A percentile compares a stretch with the other conserved stretches of the same genome.
Conservation (phyloP, 345 rosid genomes). For the Pelargonium nanum region DNA sequence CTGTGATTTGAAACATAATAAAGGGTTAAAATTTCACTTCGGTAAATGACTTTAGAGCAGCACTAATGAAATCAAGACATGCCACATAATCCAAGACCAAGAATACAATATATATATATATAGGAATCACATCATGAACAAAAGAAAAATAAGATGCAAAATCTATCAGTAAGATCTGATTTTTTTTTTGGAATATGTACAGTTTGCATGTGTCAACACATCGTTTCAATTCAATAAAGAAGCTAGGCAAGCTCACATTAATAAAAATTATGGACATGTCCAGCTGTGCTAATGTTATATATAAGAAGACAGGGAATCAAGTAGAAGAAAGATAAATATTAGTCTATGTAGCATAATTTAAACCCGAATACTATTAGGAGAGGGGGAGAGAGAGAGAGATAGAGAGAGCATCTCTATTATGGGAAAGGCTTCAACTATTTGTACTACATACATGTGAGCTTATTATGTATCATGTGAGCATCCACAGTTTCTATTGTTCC, state of each 20-base stretch:
- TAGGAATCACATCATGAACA: neutral
- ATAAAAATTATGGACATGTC: no score
- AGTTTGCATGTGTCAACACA: neutral
- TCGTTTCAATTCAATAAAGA: no score
- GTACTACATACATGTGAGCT: neutral
- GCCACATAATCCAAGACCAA: neutral
- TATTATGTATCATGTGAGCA: neutral
- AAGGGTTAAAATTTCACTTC: neutral
- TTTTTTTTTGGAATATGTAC: neutral
- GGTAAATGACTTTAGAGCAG: neutral
- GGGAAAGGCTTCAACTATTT: neutral
- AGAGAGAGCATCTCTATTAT: neutral
- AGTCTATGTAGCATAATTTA: neutral
- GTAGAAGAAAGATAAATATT: neutral
- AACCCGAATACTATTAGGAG: no score
- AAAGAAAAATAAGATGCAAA: neutral
- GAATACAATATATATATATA: no score
- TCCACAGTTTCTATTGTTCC: neutral
- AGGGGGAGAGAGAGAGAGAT: neutral
- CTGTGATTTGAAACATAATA: slow-evolving; percentile 28
- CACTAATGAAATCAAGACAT: neutral
- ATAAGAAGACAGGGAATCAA: no score
- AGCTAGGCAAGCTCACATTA: no score
- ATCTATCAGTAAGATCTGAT: neutral
- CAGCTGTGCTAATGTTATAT: no score